Base-by-base conservation (phyloP, 352 stramenopile species). In the Blastocystis sp. region DNA sequence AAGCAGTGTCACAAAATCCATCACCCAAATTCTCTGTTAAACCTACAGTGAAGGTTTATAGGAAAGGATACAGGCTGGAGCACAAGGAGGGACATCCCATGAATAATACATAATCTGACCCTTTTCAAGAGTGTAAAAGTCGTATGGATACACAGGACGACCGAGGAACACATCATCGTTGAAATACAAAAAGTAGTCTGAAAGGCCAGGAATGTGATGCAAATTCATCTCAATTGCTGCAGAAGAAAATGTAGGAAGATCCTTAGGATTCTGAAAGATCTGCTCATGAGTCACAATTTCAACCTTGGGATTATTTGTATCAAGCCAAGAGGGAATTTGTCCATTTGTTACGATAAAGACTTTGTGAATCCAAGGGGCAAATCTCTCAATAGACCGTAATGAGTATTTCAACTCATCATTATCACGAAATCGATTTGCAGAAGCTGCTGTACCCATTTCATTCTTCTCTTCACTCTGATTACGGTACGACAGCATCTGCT, bases 131-230 rank as follows among this genome's bases (percentile, higher is more conserved):
- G 90, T 93, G 16, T 96, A 90, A 91, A 98, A 97, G 86, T 98
- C 94, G 59, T 96, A 93, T 0, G 94, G 94, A 61, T 91, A 90
- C 14, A 95, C 92, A 12, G 90, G 89, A 19, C 92, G 91, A 51
- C 94, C 94, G 0, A 98, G 90, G 86, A 98, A 95, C 11, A 98
- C 94, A 89, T 98, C 94, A 88, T 98, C 94, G 88, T 97, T 98
- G 87, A 98, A 97, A 89, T 98, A 98, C 2, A 98, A 78, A 88
- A 98, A 98, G 75, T 92, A 92, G 27, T 95, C 90, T 74, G 92
- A 95, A 6, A 98, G 89, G 0, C 93, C 93, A 0, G 92, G 93
- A 78, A 98, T 96, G 78, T 93, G 93, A 89, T 97, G 94, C 11
- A 98, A 86, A 77, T 94, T 94, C 90, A 93, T 93, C 89, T 97